Evolutionary conservation across 352 stramenopile species (phyloP).

Genomic region (Globisporangium heterothallicum): DNA sequence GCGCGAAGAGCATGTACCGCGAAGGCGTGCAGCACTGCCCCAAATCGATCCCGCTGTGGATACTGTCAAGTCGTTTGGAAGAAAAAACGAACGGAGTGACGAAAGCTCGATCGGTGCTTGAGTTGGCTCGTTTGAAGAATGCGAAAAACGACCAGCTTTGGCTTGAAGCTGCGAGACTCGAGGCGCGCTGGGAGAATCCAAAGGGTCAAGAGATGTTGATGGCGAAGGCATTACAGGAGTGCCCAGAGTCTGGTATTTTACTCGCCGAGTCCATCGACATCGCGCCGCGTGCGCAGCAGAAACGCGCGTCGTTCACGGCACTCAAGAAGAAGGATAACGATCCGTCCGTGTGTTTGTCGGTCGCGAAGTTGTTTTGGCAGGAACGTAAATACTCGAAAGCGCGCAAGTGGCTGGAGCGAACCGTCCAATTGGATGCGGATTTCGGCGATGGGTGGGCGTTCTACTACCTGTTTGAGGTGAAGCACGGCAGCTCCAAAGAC

Average conservation of each 20-base stretch:
- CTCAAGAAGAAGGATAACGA: constrained; percentile 98
- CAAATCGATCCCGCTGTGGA: constrained; percentile 92
- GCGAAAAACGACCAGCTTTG: constrained; percentile 92
- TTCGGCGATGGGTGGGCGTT: constrained; percentile 96
- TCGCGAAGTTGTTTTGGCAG: constrained; percentile 96
- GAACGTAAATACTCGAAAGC: constrained; percentile 94
- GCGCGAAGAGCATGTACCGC: constrained; percentile 90
- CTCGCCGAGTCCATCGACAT: constrained; percentile 95
- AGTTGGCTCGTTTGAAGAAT: constrained; percentile 95
- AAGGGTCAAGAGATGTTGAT: constrained; percentile 96
- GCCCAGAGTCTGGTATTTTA: constrained; percentile 92
- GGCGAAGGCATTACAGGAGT: constrained; percentile 97
- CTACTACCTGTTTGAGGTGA: constrained; percentile 97
- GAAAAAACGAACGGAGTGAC: constrained; percentile 87
- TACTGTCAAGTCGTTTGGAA: constrained; percentile 91
- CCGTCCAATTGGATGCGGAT: constrained; percentile 93
- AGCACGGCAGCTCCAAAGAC: constrained; percentile 71
- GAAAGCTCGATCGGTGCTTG: constrained; percentile 96
- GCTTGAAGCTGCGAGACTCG: constrained; percentile 94
- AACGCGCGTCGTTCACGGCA: constrained; percentile 93
- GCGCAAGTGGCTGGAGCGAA: constrained; percentile 97
- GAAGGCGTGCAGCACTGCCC: constrained; percentile 91
- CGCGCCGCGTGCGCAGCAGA: constrained; percentile 93
- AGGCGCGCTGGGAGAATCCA: constrained; percentile 88
- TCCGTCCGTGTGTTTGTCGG: constrained; percentile 93